Evolutionary conservation across 805 yeast species (phyloP).

Genomic region (Starmerella geochares): DNA sequence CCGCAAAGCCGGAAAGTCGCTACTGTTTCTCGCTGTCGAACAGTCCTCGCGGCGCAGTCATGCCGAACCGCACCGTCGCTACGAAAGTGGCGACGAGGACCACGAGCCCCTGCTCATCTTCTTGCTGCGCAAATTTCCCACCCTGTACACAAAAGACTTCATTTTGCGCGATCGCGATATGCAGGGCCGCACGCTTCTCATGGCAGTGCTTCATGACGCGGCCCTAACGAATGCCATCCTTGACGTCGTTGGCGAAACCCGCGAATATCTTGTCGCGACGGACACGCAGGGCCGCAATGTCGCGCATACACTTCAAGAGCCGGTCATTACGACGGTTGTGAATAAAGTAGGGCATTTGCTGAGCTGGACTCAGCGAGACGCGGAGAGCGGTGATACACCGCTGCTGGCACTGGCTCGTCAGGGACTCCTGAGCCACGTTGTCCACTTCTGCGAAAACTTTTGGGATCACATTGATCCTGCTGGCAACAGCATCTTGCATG

Average conservation of each 20-base stretch:
- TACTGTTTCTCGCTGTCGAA: constrained; percentile 52
- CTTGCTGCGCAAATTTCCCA: constrained; percentile 32
- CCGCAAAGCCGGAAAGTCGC: constrained; percentile 52
- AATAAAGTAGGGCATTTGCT: neutral
- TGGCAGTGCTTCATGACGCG: constrained; percentile 48
- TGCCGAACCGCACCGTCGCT: too few species aligned
- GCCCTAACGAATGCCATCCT: constrained; percentile 42
- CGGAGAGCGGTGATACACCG: neutral
- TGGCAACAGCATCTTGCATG: constrained; percentile 71
- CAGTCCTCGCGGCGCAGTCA: too few species aligned
- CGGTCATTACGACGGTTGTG: neutral
- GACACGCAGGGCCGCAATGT: constrained; percentile 51
- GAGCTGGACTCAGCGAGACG: constrained; percentile 1
- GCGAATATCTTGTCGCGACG: constrained; percentile 38
- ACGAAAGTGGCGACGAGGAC: neutral
- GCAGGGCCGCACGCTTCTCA: constrained; percentile 47
- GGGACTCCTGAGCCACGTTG: neutral
- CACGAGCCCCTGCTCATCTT: constrained; percentile 35
- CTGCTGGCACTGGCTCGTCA: constrained; percentile 9
- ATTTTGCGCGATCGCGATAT: constrained; percentile 52
- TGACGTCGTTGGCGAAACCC: constrained; percentile 39
- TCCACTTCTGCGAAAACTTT: constrained; percentile 8
- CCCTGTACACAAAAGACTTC: constrained; percentile 54
- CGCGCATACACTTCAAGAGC: constrained; percentile 64
- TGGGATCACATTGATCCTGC: constrained; percentile 56